phyloP scores from a whole-genome alignment of 768 basidiomycete genomes.

The Tephrocybe rancida region DNA sequence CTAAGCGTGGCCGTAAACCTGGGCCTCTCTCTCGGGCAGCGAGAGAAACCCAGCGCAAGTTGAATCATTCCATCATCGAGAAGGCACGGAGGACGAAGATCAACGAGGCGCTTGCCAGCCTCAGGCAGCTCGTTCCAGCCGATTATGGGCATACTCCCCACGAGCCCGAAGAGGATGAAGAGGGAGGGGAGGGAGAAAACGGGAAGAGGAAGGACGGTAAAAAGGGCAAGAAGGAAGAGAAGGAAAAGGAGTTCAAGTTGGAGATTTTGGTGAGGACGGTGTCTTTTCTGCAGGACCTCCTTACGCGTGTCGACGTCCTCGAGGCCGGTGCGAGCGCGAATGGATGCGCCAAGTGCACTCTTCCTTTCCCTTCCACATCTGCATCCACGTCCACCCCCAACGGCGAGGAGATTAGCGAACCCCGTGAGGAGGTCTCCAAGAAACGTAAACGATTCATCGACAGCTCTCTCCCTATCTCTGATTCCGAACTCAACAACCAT shows the following conservation, averaged over 20 bases:
- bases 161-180: slow-evolving; percentile 25
- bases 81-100: slow-evolving; percentile 94
- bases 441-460: slow-evolving; percentile 4
- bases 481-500: background rate
- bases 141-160: slow-evolving; percentile 38
- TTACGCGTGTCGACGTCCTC: slow-evolving; percentile 49
- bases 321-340: slow-evolving; percentile 26
- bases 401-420: background rate
- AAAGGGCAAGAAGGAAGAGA: slow-evolving; percentile 40
- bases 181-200: slow-evolving; percentile 30
- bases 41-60: slow-evolving; percentile 85
- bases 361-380: background rate
- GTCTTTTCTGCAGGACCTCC: slow-evolving; percentile 71
- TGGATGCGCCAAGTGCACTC: slow-evolving; percentile 27
- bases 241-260: slow-evolving; percentile 90
- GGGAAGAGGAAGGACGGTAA: slow-evolving; percentile 36
- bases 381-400: slow-evolving; percentile 15
- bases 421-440: background rate
- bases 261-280: slow-evolving; percentile 89
- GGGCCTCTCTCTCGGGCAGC: slow-evolving; percentile 73
- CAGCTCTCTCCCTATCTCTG: background rate
- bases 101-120: slow-evolving; percentile 81
- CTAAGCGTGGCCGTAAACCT: slow-evolving; percentile 75
- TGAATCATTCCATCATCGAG: slow-evolving; percentile 95
- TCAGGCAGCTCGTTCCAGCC: slow-evolving; percentile 77